phyloP scores from a whole-genome alignment of 1,139 yeast species.

The Protomyces lactucae-debilis region DNA sequence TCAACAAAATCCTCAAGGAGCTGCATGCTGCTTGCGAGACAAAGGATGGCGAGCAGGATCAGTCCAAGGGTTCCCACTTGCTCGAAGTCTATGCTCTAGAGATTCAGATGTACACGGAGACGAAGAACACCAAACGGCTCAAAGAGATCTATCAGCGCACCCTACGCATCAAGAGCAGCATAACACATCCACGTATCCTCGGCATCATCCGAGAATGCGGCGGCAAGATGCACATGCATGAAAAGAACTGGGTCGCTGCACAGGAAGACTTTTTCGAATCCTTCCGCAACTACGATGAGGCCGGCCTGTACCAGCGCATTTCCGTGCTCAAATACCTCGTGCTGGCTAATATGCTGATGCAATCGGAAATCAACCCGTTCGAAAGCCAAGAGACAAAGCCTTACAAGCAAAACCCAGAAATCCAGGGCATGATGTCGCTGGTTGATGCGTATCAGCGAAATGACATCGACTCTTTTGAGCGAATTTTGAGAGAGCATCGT shows the following conservation, averaged over 20 bases:
- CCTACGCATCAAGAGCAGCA: conserved; percentile 52
- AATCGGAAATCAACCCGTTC: conserved; percentile 63
- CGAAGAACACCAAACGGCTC: conserved; percentile 44
- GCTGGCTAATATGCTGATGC: conserved; percentile 59
- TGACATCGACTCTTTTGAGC: conserved; percentile 41
- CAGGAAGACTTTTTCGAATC: conserved; percentile 64
- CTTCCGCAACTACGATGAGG: conserved; percentile 73
- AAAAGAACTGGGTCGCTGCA: conserved; percentile 57
- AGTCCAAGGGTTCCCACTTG: conserved; percentile 40
- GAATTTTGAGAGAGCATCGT: conserved; percentile 35
- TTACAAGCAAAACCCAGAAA: conserved; percentile 42
- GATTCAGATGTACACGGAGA: conserved; percentile 49
- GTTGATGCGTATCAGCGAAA: conserved; percentile 42
- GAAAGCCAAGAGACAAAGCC: conserved; percentile 49
- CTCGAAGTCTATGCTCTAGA: conserved; percentile 65
- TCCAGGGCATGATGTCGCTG: conserved; percentile 41
- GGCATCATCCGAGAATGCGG: conserved; percentile 74
- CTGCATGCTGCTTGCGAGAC: conserved; percentile 43
- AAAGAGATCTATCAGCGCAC: conserved; percentile 51
- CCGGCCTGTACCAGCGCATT: conserved; percentile 58
- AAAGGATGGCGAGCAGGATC: conserved; percentile 34
- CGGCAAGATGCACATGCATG: conserved; percentile 61
- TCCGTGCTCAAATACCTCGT: conserved; percentile 58
- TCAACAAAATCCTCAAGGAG: conserved; percentile 40
- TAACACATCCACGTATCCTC: conserved; percentile 67